Evolutionary conservation across 106 monocot genomes (phyloP).

Genomic region (Dendrobium chrysotoxum): DNA sequence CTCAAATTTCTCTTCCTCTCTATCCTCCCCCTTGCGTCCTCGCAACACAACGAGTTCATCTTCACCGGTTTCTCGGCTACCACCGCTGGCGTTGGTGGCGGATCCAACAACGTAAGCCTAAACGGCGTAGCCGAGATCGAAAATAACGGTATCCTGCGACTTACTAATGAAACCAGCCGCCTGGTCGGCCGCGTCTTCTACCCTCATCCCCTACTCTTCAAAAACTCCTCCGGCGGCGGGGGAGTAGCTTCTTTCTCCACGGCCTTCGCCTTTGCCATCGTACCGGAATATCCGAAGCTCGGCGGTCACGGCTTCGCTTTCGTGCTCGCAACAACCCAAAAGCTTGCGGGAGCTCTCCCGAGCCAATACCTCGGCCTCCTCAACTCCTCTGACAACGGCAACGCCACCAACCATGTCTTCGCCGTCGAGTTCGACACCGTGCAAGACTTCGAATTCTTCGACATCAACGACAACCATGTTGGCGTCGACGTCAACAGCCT

Average conservation of each 20-base stretch:
- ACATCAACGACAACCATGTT: slow-evolving; percentile 23
- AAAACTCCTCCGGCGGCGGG: slow-evolving; percentile 6
- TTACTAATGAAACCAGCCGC: slow-evolving; percentile 26
- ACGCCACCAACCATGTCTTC: slow-evolving; percentile 19
- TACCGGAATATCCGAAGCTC: slow-evolving; percentile 10
- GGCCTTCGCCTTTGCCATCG: slow-evolving; percentile 23
- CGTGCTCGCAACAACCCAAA: slow-evolving; percentile 9
- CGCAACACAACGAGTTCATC: slow-evolving; percentile 9
- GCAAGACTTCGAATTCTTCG: slow-evolving; percentile 22
- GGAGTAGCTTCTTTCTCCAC: slow-evolving; percentile 15
- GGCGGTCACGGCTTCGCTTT: slow-evolving; percentile 21
- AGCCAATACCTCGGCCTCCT: slow-evolving; percentile 21
- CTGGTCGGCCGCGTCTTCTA: slow-evolving; percentile 23
- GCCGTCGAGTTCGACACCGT: slow-evolving; percentile 23
- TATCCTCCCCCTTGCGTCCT: background rate
- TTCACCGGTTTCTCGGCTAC: slow-evolving; percentile 13
- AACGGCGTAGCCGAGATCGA: slow-evolving; percentile 19
- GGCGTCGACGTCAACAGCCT: slow-evolving; percentile 21
- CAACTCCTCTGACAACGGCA: slow-evolving; percentile 9
- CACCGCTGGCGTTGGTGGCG: background rate
- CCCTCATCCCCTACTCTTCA: slow-evolving; percentile 8
- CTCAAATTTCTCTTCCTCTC: background rate
- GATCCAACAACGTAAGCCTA: slow-evolving; percentile 9
- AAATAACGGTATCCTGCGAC: slow-evolving; percentile 8
- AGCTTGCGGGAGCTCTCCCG: slow-evolving; percentile 4